Evolutionary conservation across 306 rosid species (phyloP).

Genomic region (Sindora glabra): DNA sequence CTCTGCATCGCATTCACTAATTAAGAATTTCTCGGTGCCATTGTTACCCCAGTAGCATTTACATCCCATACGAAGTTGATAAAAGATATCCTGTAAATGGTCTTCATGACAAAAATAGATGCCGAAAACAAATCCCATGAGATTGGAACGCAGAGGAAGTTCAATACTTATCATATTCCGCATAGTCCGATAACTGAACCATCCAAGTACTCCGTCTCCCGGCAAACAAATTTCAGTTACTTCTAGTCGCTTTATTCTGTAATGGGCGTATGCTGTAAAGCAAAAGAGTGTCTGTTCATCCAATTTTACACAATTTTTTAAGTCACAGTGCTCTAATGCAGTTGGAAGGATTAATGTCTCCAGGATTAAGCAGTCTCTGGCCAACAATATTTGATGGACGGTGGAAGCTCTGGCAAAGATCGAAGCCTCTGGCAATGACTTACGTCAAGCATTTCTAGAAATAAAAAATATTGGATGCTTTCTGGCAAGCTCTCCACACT

Average conservation of each 20-base stretch:
- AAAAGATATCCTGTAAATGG: too few species aligned
- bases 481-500: constrained; percentile 9
- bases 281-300: background rate
- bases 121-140: too few species aligned
- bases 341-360: background rate
- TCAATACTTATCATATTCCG: background rate
- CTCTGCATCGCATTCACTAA: too few species aligned
- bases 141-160: background rate
- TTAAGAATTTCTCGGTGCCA: too few species aligned
- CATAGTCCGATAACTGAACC: too few species aligned
- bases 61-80: too few species aligned
- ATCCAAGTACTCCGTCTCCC: too few species aligned
- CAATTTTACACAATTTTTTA: background rate
- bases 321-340: background rate
- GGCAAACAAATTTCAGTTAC: too few species aligned
- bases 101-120: too few species aligned
- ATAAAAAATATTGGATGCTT: background rate
- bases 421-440: background rate
- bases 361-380: constrained; percentile 15
- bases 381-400: background rate
- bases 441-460: background rate
- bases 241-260: background rate
- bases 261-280: background rate
- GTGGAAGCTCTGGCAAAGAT: constrained; percentile 22
- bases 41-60: too few species aligned